These are phyloP conservation scores for Amanita muscaria DNA, from an alignment of 768 basidiomycete species.

Conservation along the genomic window DNA sequence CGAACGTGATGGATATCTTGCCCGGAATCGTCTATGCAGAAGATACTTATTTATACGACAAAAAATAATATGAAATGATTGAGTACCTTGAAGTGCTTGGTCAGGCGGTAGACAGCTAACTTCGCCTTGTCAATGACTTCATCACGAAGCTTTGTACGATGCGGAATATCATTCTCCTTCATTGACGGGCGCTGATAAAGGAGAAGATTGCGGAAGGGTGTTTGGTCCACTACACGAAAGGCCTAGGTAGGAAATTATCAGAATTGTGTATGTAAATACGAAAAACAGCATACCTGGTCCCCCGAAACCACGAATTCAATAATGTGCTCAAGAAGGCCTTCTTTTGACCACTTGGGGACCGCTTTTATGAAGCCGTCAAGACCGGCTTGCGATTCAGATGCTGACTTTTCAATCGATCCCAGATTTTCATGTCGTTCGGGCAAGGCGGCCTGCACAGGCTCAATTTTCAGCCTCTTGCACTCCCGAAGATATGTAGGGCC, in stretches of 20 bases:
- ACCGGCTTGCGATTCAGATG: no score
- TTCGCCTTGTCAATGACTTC: slow-evolving; percentile 11
- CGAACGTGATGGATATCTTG: slow-evolving; percentile 11
- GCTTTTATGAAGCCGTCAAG: slow-evolving; percentile 8
- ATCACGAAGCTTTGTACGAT: slow-evolving; percentile 7
- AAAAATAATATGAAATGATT: no score
- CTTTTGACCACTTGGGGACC: slow-evolving; percentile 7
- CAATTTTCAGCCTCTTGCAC: no score
- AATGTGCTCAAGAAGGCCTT: slow-evolving; percentile 11
- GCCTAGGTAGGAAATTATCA: slow-evolving; percentile 1
- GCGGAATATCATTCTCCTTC: slow-evolving; percentile 11
- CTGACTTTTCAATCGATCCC: no score
- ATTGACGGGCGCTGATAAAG: slow-evolving; percentile 9
- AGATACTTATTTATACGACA: no score
- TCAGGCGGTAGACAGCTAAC: neutral
- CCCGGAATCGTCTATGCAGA: slow-evolving; percentile 6
- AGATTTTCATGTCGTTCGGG: no score
- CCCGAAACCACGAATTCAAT: slow-evolving; percentile 8
- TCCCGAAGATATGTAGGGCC: no score
- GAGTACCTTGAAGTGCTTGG: slow-evolving; percentile 8
- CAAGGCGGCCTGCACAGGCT: no score
- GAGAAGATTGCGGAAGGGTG: slow-evolving; percentile 6
- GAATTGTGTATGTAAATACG: slow-evolving; percentile 1
- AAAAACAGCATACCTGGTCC: slow-evolving; percentile 8
- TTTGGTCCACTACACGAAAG: slow-evolving; percentile 7